These are phyloP conservation scores for Yarrowia hollandica DNA, from an alignment of 805 yeast species.

Conservation along the genomic window DNA sequence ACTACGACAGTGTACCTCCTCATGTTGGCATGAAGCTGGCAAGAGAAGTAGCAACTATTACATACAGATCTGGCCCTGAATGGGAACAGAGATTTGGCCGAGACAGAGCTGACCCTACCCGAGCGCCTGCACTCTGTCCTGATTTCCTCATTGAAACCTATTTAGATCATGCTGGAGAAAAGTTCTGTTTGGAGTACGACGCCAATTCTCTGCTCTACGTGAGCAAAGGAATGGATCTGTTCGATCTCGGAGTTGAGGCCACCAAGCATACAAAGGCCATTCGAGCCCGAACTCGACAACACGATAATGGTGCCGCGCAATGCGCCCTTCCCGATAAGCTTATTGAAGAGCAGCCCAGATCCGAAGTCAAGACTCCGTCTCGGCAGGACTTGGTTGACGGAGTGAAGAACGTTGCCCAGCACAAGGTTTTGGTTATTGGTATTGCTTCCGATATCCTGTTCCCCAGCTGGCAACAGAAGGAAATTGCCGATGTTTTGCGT, in stretches of 20 bases:
- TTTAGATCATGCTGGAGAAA: slow-evolving; percentile 92
- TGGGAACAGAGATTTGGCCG: slow-evolving; percentile 94
- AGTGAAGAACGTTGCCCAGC: slow-evolving; percentile 58
- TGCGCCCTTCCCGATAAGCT: slow-evolving; percentile 54
- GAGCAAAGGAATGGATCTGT: slow-evolving; percentile 92
- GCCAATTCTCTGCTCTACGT: slow-evolving; percentile 85
- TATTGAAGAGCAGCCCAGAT: slow-evolving; percentile 52
- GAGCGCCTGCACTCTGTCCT: slow-evolving; percentile 86
- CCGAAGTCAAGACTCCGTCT: slow-evolving; percentile 51
- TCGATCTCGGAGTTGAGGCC: slow-evolving; percentile 61
- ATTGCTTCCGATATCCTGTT: slow-evolving; percentile 90
- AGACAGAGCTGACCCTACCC: slow-evolving; percentile 75
- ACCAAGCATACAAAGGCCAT: slow-evolving; percentile 30
- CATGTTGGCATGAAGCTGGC: slow-evolving; percentile 95
- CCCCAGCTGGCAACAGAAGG: slow-evolving; percentile 94
- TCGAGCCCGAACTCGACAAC: slow-evolving; percentile 4
- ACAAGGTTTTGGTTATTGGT: slow-evolving; percentile 75
- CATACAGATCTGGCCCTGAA: slow-evolving; percentile 94
- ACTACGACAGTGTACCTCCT: slow-evolving; percentile 78
- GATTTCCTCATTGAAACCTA: slow-evolving; percentile 91
- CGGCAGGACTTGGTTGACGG: slow-evolving; percentile 65
- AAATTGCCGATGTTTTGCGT: slow-evolving; percentile 62
- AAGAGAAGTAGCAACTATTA: slow-evolving; percentile 89
- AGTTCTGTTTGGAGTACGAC: slow-evolving; percentile 87
- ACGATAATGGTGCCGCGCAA: slow-evolving; percentile 32